Evolutionary conservation across 306 rosid species (phyloP).

Genomic region (Canavalia ensiformis): DNA sequence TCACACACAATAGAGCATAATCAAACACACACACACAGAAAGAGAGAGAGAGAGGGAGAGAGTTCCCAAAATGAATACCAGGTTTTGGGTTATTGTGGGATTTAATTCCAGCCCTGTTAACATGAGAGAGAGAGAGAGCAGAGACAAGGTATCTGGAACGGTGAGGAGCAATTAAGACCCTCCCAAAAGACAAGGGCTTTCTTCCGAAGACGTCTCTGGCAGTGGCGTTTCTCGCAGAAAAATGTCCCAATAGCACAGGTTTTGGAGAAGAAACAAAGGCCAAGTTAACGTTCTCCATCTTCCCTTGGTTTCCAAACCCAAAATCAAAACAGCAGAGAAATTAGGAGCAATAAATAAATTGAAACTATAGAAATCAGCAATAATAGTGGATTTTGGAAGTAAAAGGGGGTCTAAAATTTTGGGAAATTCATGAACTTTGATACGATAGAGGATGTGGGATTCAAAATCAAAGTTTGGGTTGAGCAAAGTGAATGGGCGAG

Average conservation of each 20-base stretch:
- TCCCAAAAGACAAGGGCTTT: slow-evolving; percentile 52
- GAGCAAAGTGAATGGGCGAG: background rate
- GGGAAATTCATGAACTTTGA: slow-evolving; percentile 20
- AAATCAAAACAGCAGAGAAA: background rate
- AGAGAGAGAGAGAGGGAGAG: background rate
- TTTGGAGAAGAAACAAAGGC: slow-evolving; percentile 58
- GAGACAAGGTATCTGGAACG: slow-evolving; percentile 42
- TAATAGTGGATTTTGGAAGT: background rate
- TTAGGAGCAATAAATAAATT: background rate
- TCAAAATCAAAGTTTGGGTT: background rate
- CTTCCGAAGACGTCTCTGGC: slow-evolving; percentile 43
- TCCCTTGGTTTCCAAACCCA: slow-evolving; percentile 19
- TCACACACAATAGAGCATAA: background rate
- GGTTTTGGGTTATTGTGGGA: slow-evolving; percentile 48
- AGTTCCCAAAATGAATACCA: slow-evolving; percentile 41
- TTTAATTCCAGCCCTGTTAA: slow-evolving; percentile 38
- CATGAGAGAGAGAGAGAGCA: slow-evolving; percentile 46
- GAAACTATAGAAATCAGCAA: background rate
- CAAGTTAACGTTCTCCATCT: slow-evolving; percentile 61
- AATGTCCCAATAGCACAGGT: slow-evolving; percentile 49
- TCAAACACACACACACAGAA: background rate
- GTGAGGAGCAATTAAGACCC: slow-evolving; percentile 37
- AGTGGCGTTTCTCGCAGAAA: slow-evolving; percentile 36
- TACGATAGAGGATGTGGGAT: background rate
- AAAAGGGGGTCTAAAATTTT: background rate